Percentiles rank a stretch among this genome's conserved stretches.
Evolutionary conservation across 2,329 filamentous ascomycete species (phyloP).

Genomic region (Rhinocladiella mackenziei): DNA sequence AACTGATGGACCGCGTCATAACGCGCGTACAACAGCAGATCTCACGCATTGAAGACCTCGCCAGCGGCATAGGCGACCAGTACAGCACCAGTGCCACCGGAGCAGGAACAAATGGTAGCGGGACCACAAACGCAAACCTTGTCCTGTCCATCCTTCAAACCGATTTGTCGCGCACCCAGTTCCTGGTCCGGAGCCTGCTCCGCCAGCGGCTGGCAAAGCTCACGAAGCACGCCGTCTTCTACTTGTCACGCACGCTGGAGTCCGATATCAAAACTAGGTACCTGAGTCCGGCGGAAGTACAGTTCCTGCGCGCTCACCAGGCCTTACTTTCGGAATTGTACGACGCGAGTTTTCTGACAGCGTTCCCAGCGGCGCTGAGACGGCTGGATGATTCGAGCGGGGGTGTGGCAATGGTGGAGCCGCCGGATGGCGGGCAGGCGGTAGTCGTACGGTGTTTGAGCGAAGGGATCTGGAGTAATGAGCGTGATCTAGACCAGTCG

Average conservation of each 20-base stretch:
- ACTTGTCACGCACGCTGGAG: too few species aligned
- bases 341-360: constrained; percentile 73
- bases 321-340: constrained; percentile 81
- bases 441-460: constrained; percentile 69
- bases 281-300: constrained; percentile 71
- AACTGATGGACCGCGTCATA: constrained; percentile 78
- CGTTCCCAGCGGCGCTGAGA: constrained; percentile 74
- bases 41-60: constrained; percentile 62
- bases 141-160: constrained; percentile 92
- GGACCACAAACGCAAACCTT: constrained; percentile 90
- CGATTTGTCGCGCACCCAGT: constrained; percentile 91
- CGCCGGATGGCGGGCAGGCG: constrained; percentile 74
- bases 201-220: constrained; percentile 79
- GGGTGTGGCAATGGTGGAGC: constrained; percentile 87
- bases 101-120: constrained; percentile 53
- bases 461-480: constrained; percentile 29
- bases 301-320: constrained; percentile 82
- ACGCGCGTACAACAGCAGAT: constrained; percentile 61
- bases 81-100: too few species aligned
- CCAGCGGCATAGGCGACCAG: constrained; percentile 40
- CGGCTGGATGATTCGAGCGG: constrained; percentile 81
- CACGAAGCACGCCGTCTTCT: constrained; percentile 50
- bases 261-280: constrained; percentile 27
- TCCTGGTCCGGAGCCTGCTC: constrained; percentile 76
- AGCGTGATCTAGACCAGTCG: constrained; percentile 14